Conservation (phyloP, 352 stramenopile genomes). For the Phytophthora capsici region DNA sequence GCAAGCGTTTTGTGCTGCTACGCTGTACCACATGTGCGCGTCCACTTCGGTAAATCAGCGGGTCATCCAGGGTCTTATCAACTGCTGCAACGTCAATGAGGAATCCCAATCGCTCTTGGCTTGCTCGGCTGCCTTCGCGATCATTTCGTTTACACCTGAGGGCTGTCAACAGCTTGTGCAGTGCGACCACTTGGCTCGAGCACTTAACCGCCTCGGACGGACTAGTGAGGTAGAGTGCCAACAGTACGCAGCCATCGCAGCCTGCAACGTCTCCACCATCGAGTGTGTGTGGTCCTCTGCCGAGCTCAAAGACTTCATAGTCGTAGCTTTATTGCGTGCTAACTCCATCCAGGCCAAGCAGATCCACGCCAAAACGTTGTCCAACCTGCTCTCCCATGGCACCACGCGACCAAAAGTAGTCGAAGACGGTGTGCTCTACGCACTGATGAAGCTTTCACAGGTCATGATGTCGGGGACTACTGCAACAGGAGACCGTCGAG, state of each 20-base stretch:
- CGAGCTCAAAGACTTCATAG: constrained; percentile 86
- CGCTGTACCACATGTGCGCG: constrained; percentile 78
- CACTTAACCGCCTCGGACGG: constrained; percentile 73
- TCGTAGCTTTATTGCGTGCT: constrained; percentile 73
- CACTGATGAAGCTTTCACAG: constrained; percentile 82
- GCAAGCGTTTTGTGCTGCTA: constrained; percentile 77
- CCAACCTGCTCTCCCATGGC: constrained; percentile 74
- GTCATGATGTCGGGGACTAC: constrained; percentile 42
- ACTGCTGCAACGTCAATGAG: constrained; percentile 76
- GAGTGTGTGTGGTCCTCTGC: constrained; percentile 74
- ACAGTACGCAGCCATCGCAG: constrained; percentile 80
- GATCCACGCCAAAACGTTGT: constrained; percentile 83
- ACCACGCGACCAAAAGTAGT: constrained; percentile 61
- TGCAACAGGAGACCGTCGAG: constrained; percentile 6
- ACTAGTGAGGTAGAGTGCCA: constrained; percentile 81
- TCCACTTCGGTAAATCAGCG: constrained; percentile 52
- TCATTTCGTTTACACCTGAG: constrained; percentile 74
- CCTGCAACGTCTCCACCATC: constrained; percentile 76
- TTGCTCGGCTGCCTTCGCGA: constrained; percentile 79
- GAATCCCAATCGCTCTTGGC: constrained; percentile 72
- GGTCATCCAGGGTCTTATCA: constrained; percentile 68
- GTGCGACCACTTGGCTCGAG: constrained; percentile 56
- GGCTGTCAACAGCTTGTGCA: constrained; percentile 62
- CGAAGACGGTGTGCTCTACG: constrained; percentile 80
- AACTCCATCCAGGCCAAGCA: constrained; percentile 86